Conservation (phyloP, 768 basidiomycete genomes). For the Dacryopinax spathularia region DNA sequence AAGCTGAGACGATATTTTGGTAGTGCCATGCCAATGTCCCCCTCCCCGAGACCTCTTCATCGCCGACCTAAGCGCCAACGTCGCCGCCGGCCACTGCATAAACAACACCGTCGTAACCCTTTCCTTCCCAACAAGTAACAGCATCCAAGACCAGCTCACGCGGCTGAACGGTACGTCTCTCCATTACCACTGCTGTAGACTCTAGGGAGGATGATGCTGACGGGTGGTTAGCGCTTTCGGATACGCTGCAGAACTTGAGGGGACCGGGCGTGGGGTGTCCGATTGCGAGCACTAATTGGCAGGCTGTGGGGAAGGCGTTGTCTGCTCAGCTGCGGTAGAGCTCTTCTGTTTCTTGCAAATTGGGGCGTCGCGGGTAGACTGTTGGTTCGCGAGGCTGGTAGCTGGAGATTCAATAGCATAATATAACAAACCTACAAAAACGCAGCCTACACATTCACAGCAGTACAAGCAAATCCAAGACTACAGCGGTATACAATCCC, state of each 20-base stretch:
- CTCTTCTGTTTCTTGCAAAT: too few relatives aligned
- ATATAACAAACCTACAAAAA: not conserved
- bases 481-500: too few relatives aligned
- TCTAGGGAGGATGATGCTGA: too few relatives aligned
- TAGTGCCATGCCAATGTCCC: slow-evolving; percentile 48
- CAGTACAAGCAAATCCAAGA: not conserved
- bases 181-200: not conserved
- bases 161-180: slow-evolving; percentile 39
- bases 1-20: not conserved
- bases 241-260: slow-evolving; percentile 60
- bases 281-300: slow-evolving; percentile 39
- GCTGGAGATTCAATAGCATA: too few relatives aligned
- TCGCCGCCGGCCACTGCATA: slow-evolving; percentile 45
- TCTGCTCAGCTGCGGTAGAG: too few relatives aligned
- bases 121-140: slow-evolving; percentile 49
- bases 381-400: too few relatives aligned
- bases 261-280: slow-evolving; percentile 59
- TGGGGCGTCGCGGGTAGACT: too few relatives aligned
- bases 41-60: slow-evolving; percentile 42
- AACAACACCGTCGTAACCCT: slow-evolving; percentile 49
- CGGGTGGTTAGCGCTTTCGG: slow-evolving; percentile 20
- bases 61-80: slow-evolving; percentile 41
- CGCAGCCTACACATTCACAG: not conserved
- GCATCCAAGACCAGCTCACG: slow-evolving; percentile 36
- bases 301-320: too few relatives aligned